Evolutionary conservation across 2,329 filamentous ascomycete genomes (phyloP), one percentile per base, ranked within the genome.

Genomic region (Pyricularia pennisetigena): DNA sequence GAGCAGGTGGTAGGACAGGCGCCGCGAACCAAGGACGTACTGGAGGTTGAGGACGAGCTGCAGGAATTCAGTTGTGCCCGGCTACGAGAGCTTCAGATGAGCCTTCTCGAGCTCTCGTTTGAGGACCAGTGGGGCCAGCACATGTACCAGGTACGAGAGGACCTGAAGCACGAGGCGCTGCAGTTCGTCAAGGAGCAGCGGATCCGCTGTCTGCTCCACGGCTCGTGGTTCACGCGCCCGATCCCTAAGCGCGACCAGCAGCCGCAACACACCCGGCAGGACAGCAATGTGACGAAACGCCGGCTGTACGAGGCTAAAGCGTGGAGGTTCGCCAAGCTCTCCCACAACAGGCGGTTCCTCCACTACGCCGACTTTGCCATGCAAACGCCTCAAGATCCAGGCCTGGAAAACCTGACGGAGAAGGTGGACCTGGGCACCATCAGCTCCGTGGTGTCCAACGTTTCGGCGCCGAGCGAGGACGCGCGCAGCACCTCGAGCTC

Each of bases 141-240:
- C 78, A 83, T 99, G 30, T 87, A 87, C 71, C 92, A 95, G 78
- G 92, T 97, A n/a, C 90, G 93, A 41, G 93, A 97, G 68, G 93
- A 97, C 77, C 84, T 98, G 63, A 91, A 92, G 72, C 89, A 94
- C 74, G 95, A 99, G 78, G 93, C 94, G 12, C 81, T 97, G 68
- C 92, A 97, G 74, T 99, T 99, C 75, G 92, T 98, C 78, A 97
- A 97, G 78, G 95, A 99, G 79, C 95, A 99, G 78, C 88, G 95
- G 54, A 91, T 98, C 70, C 86, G 95, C 68, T 97, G 94, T 75
- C 82, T 99, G 57, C 85, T 98, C 4, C 86, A 92, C 72, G 95
- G 95, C 7, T 89, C 91, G 10, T 99, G 95, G 95, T 99, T 98
- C 80, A 77, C 81, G 76, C 79, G 84, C 78, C 78, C 84, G 5